A percentile compares a stretch with the other conserved stretches of the same genome.
Conservation (phyloP, 2,329 filamentous ascomycete genomes). For the Fusarium armeniacum region DNA sequence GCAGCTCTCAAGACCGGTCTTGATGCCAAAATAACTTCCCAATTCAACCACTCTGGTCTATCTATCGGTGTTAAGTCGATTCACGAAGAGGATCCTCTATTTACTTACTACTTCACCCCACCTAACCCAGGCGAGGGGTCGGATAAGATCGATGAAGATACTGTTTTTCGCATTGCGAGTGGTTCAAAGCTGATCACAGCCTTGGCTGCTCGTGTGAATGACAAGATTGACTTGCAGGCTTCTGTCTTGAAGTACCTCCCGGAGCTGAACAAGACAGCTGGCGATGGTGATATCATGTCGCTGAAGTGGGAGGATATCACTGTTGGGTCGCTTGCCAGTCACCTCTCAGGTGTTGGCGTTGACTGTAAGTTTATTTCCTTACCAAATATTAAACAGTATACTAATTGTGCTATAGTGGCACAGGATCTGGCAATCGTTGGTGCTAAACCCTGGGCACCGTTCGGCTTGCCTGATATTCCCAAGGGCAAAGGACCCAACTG, state of each 20-base stretch:
- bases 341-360: slow-evolving; percentile 60
- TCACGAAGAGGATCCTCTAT: slow-evolving; percentile 55
- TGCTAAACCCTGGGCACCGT: slow-evolving; percentile 46
- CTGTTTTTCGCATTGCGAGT: slow-evolving; percentile 55
- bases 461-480: slow-evolving; percentile 53
- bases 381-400: rapidly evolving
- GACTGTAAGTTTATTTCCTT: slow-evolving; percentile 50
- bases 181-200: slow-evolving; percentile 54
- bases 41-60: slow-evolving; percentile 54
- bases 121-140: slow-evolving; percentile 47
- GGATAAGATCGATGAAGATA: slow-evolving; percentile 50
- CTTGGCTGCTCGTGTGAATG: slow-evolving; percentile 52
- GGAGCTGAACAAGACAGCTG: slow-evolving; percentile 49
- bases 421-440: slow-evolving; percentile 53
- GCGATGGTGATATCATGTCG: slow-evolving; percentile 51
- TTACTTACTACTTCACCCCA: slow-evolving; percentile 60
- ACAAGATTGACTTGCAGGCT: slow-evolving; percentile 55
- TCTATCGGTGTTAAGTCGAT: slow-evolving; percentile 60
- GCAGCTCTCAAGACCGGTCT: slow-evolving; percentile 46
- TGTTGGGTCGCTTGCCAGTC: slow-evolving; percentile 60
- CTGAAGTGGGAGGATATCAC: slow-evolving; percentile 64
- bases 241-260: slow-evolving; percentile 63
- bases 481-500: slow-evolving; percentile 52
- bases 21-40: slow-evolving; percentile 43
- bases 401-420: slow-evolving; percentile 48